Evolutionary conservation across 352 stramenopile genomes (phyloP).

Genomic region (Phytophthora sansomeana): DNA sequence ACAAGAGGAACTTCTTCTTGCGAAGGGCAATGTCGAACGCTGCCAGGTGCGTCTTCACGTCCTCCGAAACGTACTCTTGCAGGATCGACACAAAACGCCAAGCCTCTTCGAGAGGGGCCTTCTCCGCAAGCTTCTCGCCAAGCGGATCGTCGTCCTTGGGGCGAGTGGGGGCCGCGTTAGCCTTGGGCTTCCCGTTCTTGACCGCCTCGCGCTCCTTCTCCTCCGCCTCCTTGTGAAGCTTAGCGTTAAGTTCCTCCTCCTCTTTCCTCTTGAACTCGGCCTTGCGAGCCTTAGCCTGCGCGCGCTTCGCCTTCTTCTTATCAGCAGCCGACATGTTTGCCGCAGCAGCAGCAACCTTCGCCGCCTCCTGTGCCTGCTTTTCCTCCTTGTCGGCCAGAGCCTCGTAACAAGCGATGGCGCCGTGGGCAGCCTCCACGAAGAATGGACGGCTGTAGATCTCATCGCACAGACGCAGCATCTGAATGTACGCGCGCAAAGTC

Average conservation of each 20-base stretch:
- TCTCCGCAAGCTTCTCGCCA: constrained; percentile 73
- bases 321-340: constrained; percentile 93
- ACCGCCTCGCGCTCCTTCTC: constrained; percentile 71
- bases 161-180: constrained; percentile 47
- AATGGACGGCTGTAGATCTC: constrained; percentile 90
- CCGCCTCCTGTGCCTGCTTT: constrained; percentile 41
- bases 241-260: constrained; percentile 74
- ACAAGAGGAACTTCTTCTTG: constrained; percentile 80
- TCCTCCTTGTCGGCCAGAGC: constrained; percentile 79
- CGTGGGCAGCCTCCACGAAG: constrained; percentile 90
- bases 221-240: constrained; percentile 82
- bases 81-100: constrained; percentile 83
- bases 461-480: constrained; percentile 95
- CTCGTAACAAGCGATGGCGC: constrained; percentile 92
- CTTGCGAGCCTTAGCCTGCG: constrained; percentile 89
- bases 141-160: constrained; percentile 77
- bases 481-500: constrained; percentile 96
- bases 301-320: constrained; percentile 93
- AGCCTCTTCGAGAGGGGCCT: constrained; percentile 74
- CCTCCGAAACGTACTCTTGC: constrained; percentile 63
- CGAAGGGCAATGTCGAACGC: constrained; percentile 81
- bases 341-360: constrained; percentile 46
- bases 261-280: constrained; percentile 91
- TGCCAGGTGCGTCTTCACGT: constrained; percentile 74
- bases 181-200: constrained; percentile 84